Conservation (phyloP, 257 asterid genomes). For the Ajuga chamaepitys region DNA sequence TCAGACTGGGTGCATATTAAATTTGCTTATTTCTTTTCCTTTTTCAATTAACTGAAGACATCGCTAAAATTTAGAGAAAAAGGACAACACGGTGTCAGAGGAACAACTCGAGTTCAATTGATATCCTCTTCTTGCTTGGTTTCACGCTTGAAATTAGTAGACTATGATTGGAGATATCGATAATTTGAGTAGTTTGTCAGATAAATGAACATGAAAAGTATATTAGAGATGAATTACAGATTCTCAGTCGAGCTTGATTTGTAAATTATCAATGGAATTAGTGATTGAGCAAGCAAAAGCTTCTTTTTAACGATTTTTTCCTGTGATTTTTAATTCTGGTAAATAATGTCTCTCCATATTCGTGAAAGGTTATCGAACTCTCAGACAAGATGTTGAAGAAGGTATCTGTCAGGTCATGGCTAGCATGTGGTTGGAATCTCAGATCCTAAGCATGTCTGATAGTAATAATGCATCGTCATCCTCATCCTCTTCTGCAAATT, state of each 20-base stretch:
- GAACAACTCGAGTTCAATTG: neutral
- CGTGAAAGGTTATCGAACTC: constrained; percentile 63
- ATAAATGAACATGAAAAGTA: neutral
- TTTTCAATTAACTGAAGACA: neutral
- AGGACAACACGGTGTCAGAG: neutral
- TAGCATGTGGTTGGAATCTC: constrained; percentile 86
- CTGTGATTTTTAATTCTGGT: neutral
- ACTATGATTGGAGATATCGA: neutral
- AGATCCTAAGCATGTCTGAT: constrained; percentile 38
- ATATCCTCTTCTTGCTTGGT: neutral
- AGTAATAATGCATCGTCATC: constrained; percentile 36
- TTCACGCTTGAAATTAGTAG: neutral
- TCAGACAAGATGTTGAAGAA: constrained; percentile 91
- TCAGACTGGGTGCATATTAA: neutral
- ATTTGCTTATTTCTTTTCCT: neutral
- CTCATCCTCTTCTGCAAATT: constrained; percentile 27
- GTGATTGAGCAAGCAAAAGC: neutral
- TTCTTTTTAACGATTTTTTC: neutral
- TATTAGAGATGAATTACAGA: neutral
- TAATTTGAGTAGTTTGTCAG: neutral
- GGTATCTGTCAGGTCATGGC: constrained; percentile 96
- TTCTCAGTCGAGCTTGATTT: neutral
- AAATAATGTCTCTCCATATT: neutral
- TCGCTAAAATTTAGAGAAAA: neutral
- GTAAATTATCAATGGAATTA: too few relatives aligned